Percentiles rank a stretch among this genome's conserved stretches.
These are phyloP conservation scores for Sclerotinia sclerotiorum DNA, from an alignment of 2,329 filamentous ascomycete species.

Conservation along the genomic window DNA sequence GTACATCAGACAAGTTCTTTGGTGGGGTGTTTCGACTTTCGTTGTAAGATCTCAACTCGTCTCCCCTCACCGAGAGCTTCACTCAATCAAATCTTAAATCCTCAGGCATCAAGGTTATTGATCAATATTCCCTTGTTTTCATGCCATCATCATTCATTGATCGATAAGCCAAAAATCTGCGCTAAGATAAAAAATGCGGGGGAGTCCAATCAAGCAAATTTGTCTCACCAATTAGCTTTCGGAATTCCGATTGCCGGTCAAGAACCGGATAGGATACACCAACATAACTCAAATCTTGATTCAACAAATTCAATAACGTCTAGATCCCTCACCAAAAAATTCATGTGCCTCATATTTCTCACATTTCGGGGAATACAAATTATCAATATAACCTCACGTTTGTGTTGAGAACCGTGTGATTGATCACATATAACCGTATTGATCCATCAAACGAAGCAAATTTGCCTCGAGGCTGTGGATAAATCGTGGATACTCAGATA, in stretches of 20 bases:
- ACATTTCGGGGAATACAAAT: constrained; percentile 17
- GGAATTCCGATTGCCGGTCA: neutral
- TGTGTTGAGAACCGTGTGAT: neutral
- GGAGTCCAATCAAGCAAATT: constrained; percentile 3
- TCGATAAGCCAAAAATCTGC: neutral
- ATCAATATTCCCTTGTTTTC: neutral
- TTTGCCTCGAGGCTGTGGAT: neutral
- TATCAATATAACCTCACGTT: constrained; percentile 10
- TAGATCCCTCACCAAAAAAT: neutral
- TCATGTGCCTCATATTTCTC: neutral
- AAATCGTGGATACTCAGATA: neutral
- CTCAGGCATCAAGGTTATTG: neutral
- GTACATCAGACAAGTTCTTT: neutral
- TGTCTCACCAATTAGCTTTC: neutral
- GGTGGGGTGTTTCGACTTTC: neutral
- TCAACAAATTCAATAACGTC: neutral
- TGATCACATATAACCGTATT: constrained; percentile 9
- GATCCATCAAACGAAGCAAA: constrained; percentile 2
- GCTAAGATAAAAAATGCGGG: constrained; percentile 22
- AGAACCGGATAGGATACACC: neutral
- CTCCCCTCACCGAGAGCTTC: neutral
- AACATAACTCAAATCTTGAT: neutral
- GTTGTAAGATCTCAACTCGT: neutral
- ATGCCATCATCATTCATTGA: neutral
- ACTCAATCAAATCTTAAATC: neutral